Percentiles rank a stretch among this genome's conserved stretches.
Evolutionary conservation across 73 alveolate species (phyloP).

Genomic region (Breviolum minutum): DNA sequence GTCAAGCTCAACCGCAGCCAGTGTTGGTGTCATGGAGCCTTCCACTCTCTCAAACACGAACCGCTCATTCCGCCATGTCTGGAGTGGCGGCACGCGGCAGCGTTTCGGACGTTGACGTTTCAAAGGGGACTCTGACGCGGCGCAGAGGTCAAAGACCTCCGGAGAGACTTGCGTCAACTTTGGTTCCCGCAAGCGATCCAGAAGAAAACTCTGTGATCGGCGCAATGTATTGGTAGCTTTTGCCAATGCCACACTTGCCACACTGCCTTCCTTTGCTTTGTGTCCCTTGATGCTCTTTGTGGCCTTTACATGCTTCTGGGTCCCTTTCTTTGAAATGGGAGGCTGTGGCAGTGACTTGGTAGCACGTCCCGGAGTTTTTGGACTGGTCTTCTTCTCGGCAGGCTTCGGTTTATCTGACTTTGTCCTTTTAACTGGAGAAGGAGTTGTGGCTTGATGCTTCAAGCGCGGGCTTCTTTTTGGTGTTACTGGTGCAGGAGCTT

Average conservation of each 20-base stretch:
- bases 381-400: constrained; percentile 21
- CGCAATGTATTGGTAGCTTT: background rate
- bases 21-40: constrained; percentile 28
- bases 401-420: background rate
- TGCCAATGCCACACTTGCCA: background rate
- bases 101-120: constrained; percentile 48
- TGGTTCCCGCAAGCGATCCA: constrained; percentile 3
- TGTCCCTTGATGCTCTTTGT: constrained; percentile 26
- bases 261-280: background rate
- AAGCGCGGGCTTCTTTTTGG: constrained; percentile 31
- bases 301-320: constrained; percentile 2
- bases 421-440: constrained; percentile 19
- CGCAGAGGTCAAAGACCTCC: background rate
- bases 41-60: constrained; percentile 33
- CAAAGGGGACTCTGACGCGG: background rate
- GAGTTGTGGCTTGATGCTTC: background rate
- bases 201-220: background rate
- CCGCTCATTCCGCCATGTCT: constrained; percentile 90
- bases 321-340: background rate
- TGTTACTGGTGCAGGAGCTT: constrained; percentile 3
- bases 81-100: constrained; percentile 72
- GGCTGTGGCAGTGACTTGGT: constrained; percentile 19
- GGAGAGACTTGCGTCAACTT: constrained; percentile 15
- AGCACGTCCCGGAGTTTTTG: background rate
- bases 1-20: constrained; percentile 82